Evolutionary conservation across 139 green algal species (phyloP).

Genomic region (Medakamo hakoo): DNA sequence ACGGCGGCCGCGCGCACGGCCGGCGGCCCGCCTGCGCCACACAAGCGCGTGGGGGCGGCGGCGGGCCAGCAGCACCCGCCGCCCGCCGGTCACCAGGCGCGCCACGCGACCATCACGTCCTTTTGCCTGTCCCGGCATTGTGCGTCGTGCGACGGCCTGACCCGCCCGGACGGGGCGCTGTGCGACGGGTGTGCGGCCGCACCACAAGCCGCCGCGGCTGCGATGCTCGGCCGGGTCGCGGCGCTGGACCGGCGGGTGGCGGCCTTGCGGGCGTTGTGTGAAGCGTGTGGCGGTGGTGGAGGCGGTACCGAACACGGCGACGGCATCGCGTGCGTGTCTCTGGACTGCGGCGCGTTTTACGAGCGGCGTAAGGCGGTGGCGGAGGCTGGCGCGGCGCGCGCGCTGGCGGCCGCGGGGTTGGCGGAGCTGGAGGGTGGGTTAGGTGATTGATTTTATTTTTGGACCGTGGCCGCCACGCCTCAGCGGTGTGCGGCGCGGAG

Average conservation of each 20-base stretch:
- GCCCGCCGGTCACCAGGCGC: not conserved
- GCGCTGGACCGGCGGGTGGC: not conserved
- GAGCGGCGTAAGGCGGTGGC: constrained; percentile 58
- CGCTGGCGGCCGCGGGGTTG: constrained; percentile 25
- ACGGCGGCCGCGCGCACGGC: constrained; percentile 4
- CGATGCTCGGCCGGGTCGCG: too few relatives aligned
- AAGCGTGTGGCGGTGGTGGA: constrained; percentile 22
- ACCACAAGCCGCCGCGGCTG: constrained; percentile 27
- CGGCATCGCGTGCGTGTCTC: constrained; percentile 60
- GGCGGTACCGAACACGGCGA: constrained; percentile 32
- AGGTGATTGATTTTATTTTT: not conserved
- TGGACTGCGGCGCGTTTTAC: constrained; percentile 85
- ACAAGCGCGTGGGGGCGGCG: not conserved
- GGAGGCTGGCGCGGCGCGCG: constrained; percentile 27
- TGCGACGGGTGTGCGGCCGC: constrained; percentile 38
- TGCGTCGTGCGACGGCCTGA: constrained; percentile 72
- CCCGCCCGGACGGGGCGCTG: constrained; percentile 37
- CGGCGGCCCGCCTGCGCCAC: not conserved
- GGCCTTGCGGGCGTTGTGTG: not conserved
- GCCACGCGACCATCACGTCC: not conserved
- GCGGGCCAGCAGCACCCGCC: not conserved
- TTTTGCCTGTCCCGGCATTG: constrained; percentile 90
- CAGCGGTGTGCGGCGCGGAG: too few relatives aligned
- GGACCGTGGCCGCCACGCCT: too few relatives aligned
- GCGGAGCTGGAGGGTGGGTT: constrained; percentile 11